Conservation (phyloP, 2,329 filamentous ascomycete species). For the Talaromyces piceae region DNA sequence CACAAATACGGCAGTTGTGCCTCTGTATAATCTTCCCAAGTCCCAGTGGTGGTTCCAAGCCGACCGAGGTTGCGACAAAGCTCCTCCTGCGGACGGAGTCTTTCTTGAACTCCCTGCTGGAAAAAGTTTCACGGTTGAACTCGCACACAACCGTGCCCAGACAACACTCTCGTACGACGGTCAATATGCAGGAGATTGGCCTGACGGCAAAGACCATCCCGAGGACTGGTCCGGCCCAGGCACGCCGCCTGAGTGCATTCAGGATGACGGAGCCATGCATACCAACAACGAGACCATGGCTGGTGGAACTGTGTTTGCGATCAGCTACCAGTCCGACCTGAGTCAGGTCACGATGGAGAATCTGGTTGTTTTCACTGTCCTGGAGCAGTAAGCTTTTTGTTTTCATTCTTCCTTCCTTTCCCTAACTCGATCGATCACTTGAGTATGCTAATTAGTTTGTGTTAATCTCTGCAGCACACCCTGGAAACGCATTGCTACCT, state of each 20-base stretch:
- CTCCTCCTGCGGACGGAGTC: slow-evolving; percentile 28
- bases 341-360: slow-evolving; percentile 44
- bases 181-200: slow-evolving; percentile 35
- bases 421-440: neutral
- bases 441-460: neutral
- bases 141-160: slow-evolving; percentile 45
- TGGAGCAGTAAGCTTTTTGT: slow-evolving; percentile 28
- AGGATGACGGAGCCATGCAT: slow-evolving; percentile 42
- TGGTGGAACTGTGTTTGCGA: slow-evolving; percentile 45
- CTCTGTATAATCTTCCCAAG: slow-evolving; percentile 40
- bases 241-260: slow-evolving; percentile 28
- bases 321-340: slow-evolving; percentile 44
- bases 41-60: slow-evolving; percentile 47
- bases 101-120: slow-evolving; percentile 44
- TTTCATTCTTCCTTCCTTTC: slow-evolving; percentile 11
- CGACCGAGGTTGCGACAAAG: slow-evolving; percentile 41
- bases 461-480: slow-evolving; percentile 26
- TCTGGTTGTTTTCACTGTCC: slow-evolving; percentile 45
- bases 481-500: slow-evolving; percentile 33
- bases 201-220: slow-evolving; percentile 40
- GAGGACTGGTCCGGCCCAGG: slow-evolving; percentile 38
- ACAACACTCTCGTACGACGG: slow-evolving; percentile 43
- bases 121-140: slow-evolving; percentile 42
- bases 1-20: slow-evolving; percentile 41
- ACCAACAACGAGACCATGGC: slow-evolving; percentile 38